These are phyloP conservation scores for Acanthamoeba healyi DNA, from an alignment of 208 protist genomes.

Conservation along the genomic window DNA sequence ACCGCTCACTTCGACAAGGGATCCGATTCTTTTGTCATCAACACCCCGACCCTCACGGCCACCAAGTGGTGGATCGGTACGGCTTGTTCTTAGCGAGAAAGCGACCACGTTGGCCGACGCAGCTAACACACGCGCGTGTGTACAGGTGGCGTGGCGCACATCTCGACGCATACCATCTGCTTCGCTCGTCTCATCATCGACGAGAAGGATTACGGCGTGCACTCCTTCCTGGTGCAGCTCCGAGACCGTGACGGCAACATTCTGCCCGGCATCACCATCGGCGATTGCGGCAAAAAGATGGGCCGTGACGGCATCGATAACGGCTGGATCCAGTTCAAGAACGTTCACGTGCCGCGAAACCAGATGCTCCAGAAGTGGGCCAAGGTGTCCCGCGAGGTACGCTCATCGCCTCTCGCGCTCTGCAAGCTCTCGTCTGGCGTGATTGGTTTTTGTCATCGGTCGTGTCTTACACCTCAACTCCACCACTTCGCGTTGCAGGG, in stretches of 20 bases:
- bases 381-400: slow-evolving; percentile 78
- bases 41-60: slow-evolving; percentile 83
- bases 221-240: slow-evolving; percentile 87
- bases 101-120: not conserved
- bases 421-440: not conserved
- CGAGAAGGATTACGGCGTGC: slow-evolving; percentile 86
- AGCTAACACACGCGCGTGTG: not conserved
- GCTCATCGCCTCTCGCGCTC: not conserved
- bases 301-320: slow-evolving; percentile 87
- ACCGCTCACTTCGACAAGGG: slow-evolving; percentile 82
- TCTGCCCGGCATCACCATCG: slow-evolving; percentile 73
- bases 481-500: too few relatives aligned
- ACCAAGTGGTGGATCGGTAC: slow-evolving; percentile 84
- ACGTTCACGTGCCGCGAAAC: slow-evolving; percentile 84
- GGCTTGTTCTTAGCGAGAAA: not conserved
- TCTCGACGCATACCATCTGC: slow-evolving; percentile 80
- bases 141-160: slow-evolving; percentile 72
- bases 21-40: slow-evolving; percentile 86
- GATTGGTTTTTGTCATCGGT: not conserved
- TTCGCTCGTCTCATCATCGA: slow-evolving; percentile 86
- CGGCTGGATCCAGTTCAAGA: slow-evolving; percentile 84
- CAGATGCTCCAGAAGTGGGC: slow-evolving; percentile 80
- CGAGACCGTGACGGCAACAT: slow-evolving; percentile 69
- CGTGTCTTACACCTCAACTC: too few relatives aligned
- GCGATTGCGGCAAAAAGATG: slow-evolving; percentile 88